Conservation (phyloP, 2,329 filamentous ascomycete species). For the Penicillium sp. region DNA sequence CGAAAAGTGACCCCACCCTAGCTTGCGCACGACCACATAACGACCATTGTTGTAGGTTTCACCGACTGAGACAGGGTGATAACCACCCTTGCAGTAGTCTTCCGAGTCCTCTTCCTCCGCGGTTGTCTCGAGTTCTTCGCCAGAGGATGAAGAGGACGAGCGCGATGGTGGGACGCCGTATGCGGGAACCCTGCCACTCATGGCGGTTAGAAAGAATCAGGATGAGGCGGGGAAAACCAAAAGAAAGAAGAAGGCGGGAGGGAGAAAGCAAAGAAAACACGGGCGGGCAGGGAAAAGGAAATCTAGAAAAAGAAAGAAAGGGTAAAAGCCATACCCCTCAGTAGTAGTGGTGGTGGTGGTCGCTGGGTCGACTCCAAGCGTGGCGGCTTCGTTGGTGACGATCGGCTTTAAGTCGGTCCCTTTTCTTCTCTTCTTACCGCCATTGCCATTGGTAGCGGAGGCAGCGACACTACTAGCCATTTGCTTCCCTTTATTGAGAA, state of each 20-base stretch:
- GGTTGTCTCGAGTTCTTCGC: conserved; percentile 81
- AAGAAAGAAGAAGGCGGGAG: too few species aligned
- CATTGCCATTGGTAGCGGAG: conserved; percentile 46
- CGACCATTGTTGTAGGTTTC: conserved; percentile 96
- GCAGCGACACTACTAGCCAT: conserved; percentile 46
- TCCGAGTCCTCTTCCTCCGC: conserved; percentile 98
- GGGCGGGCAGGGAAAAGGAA: too few species aligned
- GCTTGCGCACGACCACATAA: conserved; percentile 91
- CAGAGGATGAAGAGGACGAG: conserved; percentile 67
- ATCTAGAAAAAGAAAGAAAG: too few species aligned
- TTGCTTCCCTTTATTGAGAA: conserved; percentile 58
- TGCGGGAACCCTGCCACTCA: too few species aligned
- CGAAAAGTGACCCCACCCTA: conserved; percentile 98
- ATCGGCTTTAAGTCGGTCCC: conserved; percentile 57
- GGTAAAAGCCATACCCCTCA: too few species aligned
- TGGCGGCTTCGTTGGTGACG: conserved; percentile 57
- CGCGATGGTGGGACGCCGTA: too few species aligned
- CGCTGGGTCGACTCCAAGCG: too few species aligned
- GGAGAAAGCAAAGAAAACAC: too few species aligned
- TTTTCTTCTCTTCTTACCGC: conserved; percentile 58
- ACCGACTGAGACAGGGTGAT: conserved; percentile 87
- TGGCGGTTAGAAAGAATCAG: too few species aligned
- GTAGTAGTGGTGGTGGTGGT: too few species aligned
- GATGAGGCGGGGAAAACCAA: too few species aligned
- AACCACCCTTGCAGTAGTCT: conserved; percentile 98